Evolutionary conservation across 2,329 filamentous ascomycete species (phyloP), one percentile per base, ranked within the genome.

Genomic region (Penicillium olsonii): DNA sequence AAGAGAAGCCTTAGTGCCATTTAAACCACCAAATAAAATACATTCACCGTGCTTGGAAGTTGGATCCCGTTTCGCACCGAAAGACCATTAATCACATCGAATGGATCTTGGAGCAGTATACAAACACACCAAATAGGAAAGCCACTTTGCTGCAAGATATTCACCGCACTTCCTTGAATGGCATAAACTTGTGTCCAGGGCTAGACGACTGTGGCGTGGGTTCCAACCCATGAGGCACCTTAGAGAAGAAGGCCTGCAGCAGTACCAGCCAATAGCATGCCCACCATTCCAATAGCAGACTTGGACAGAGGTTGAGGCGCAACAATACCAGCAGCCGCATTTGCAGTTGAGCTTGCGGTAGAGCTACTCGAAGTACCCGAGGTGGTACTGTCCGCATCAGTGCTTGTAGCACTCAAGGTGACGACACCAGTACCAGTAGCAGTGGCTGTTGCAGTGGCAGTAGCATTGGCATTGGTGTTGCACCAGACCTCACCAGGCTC

Each of bases 381-480:
- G 14, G 20, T 37, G 7, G 48, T 54, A 8, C 39, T 42, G 18
- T 37, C 48, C 11, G 45, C 33, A 4, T 33, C 43, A 37, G 45
- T 52, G 2, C 31, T 37, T 6, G 39, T 47, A 4, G 40, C 50
- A 18, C 50, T 34, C 6, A 56, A 27, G 19, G 56, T 59, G 2
- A 56, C 51, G 6, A 56, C 43, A 0, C 55, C 58, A 17, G 54
- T 59, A 1, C 45, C 52, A 9, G 53, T 59, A 11, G 58, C 53
- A 7, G 47, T 58, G 2, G 53, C 56, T 6, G 45, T 52, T 1
- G 53, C 53, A 4, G 57, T 62, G 7, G 56, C 59, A 1, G 54
- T 60, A 3, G 56, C 55, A 39, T 62, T 61, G 12, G 54, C 55
- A 41, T 57, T 57, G 20, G 55, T 58, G 27, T 62, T 64, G 27